These are phyloP conservation scores for Pythium phragmitis DNA, from an alignment of 352 stramenopile genomes.

Conservation along the genomic window DNA sequence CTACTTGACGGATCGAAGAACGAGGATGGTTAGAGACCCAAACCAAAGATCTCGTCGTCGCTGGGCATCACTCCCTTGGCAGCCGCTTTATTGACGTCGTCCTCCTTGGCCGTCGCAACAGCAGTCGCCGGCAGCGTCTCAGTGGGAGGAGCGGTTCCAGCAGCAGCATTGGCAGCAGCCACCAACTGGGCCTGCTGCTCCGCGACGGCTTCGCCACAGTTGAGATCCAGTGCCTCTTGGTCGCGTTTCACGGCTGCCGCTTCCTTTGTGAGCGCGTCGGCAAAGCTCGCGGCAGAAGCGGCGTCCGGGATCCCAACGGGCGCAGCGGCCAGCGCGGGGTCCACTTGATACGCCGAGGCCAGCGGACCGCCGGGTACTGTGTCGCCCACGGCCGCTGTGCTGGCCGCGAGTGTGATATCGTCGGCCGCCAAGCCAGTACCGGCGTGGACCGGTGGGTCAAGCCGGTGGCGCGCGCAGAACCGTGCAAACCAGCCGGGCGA, in stretches of 20 bases:
- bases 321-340: neutral
- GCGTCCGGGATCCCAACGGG: neutral
- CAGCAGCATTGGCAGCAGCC: neutral
- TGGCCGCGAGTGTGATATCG: constrained; percentile 21
- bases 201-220: constrained; percentile 24
- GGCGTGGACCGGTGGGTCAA: constrained; percentile 59
- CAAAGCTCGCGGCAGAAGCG: constrained; percentile 7
- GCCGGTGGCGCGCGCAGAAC: constrained; percentile 82
- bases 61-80: constrained; percentile 19
- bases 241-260: neutral
- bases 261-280: constrained; percentile 1
- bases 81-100: constrained; percentile 7
- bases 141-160: neutral
- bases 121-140: neutral
- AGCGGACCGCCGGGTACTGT: constrained; percentile 29
- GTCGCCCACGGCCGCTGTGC: constrained; percentile 28
- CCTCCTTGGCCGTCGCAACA: neutral
- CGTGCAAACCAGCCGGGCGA: constrained; percentile 86
- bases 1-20: neutral
- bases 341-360: constrained; percentile 30
- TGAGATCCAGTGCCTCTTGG: constrained; percentile 20
- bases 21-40: constrained; percentile 47
- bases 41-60: constrained; percentile 82
- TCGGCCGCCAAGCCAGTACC: constrained; percentile 2
- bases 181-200: constrained; percentile 16